These are phyloP conservation scores for Cladosporium sp. DNA, from an alignment of 2,329 filamentous ascomycete genomes.

Conservation along the genomic window DNA sequence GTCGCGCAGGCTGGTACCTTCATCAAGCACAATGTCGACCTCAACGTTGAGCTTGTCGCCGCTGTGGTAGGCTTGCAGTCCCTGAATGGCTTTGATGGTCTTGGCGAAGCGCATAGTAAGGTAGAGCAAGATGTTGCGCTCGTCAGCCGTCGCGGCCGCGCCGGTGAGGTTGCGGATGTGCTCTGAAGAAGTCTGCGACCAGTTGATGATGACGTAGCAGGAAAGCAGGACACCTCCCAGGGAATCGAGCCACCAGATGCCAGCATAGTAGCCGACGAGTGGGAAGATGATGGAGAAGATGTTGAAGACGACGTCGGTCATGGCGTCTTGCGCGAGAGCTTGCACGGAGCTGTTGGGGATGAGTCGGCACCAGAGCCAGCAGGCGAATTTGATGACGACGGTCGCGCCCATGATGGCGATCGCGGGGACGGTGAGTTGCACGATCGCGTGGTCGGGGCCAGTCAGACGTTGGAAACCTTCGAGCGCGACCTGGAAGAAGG, in stretches of 20 bases:
- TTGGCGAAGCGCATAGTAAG: constrained; percentile 91
- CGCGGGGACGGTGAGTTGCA: constrained; percentile 68
- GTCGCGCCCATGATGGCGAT: constrained; percentile 77
- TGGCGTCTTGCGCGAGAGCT: constrained; percentile 65
- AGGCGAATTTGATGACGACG: constrained; percentile 74
- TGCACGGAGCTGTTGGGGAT: constrained; percentile 84
- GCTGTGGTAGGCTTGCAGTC: constrained; percentile 77
- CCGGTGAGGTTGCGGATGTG: constrained; percentile 80
- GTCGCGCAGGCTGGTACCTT: constrained; percentile 69
- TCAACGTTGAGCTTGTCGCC: constrained; percentile 81
- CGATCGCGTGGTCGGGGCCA: constrained; percentile 58
- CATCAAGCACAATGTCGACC: constrained; percentile 79
- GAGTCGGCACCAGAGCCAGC: constrained; percentile 83
- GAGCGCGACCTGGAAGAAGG: constrained; percentile 72
- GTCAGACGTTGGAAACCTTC: constrained; percentile 64
- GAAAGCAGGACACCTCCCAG: constrained; percentile 76
- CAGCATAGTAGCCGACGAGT: constrained; percentile 70
- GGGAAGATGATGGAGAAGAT: constrained; percentile 84
- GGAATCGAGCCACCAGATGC: constrained; percentile 79
- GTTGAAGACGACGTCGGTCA: constrained; percentile 84
- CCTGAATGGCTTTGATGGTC: constrained; percentile 80
- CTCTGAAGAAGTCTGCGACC: constrained; percentile 67
- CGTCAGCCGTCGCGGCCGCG: constrained; percentile 71
- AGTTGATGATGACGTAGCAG: constrained; percentile 72
- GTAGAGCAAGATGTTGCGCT: constrained; percentile 82